A percentile compares a stretch with the other conserved stretches of the same genome.
phyloP scores from a whole-genome alignment of 1,284 basidiomycete genomes.

The Gastroboletus turbinatus region DNA sequence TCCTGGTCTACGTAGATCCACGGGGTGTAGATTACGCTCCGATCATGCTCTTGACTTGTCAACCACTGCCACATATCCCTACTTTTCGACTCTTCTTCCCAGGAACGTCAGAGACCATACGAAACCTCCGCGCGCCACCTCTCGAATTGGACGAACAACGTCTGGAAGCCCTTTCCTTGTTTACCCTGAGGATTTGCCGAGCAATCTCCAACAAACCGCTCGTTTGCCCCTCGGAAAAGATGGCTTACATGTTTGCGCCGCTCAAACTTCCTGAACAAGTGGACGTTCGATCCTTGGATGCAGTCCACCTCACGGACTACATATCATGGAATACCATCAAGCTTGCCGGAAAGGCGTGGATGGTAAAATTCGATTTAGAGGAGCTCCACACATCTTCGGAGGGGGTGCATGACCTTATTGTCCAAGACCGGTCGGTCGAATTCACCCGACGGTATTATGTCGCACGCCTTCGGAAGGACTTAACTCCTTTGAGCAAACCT shows the following conservation, averaged over 20 bases:
- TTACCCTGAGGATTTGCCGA: slow-evolving; percentile 63
- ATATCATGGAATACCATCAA: slow-evolving; percentile 68
- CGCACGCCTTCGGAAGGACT: slow-evolving; percentile 55
- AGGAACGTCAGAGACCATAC: slow-evolving; percentile 44
- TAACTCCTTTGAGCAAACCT: slow-evolving; percentile 71
- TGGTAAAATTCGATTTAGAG: slow-evolving; percentile 47
- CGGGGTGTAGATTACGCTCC: slow-evolving; percentile 46
- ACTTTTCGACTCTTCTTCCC: slow-evolving; percentile 59
- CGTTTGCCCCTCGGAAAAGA: slow-evolving; percentile 47
- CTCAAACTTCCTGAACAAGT: slow-evolving; percentile 35
- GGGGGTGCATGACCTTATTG: slow-evolving; percentile 57
- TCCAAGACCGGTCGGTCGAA: slow-evolving; percentile 76
- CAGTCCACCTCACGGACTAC: slow-evolving; percentile 41
- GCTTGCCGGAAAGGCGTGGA: slow-evolving; percentile 50
- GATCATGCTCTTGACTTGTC: slow-evolving; percentile 61
- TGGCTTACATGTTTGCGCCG: slow-evolving; percentile 67
- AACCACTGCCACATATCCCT: slow-evolving; percentile 57
- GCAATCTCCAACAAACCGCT: slow-evolving; percentile 67
- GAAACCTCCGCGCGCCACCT: slow-evolving; percentile 46
- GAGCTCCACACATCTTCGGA: slow-evolving; percentile 40
- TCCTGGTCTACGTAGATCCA: slow-evolving; percentile 45
- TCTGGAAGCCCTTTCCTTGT: slow-evolving; percentile 51
- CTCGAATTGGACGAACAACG: slow-evolving; percentile 48
- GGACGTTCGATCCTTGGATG: slow-evolving; percentile 26
- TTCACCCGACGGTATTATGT: slow-evolving; percentile 69